Base-by-base conservation (phyloP, 2,329 filamentous ascomycete species). In the Stagonosporopsis tanaceti region DNA sequence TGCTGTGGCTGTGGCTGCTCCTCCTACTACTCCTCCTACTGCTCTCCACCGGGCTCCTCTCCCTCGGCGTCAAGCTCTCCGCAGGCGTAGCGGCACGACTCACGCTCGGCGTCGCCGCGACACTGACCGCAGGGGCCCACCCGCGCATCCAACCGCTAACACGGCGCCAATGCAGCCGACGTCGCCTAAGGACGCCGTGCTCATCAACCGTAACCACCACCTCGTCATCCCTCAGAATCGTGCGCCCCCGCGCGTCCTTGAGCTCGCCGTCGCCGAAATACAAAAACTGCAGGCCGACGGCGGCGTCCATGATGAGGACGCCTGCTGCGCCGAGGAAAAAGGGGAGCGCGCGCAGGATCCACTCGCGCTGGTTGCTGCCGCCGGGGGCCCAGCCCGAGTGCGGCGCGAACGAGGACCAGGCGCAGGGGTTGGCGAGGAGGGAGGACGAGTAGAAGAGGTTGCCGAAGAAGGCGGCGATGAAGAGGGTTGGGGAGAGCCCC, bases 321-420 rank as follows among this genome's bases (percentile, higher is more conserved):
- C 87, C 87, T 2, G 86, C 85, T 6, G 87, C 87, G 6, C 87
- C 87, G 0, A 89, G 79, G 71, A 87, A 89, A 72, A 90, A 90
- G 0, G 87, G 87, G 12, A 82, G 73, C 1, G 86, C 84, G 8
- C 82, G 81, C 2, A 79, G 72, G 8, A 88, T 78, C 87, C 87
- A 90, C 46, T 82, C 80, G 8, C 61, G 61, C 2, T 85, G 79
- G 17, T 82, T 75, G 62, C 81, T 87, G 3, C 87, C 87, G 9
- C 82, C 76, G 1, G 73, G 65, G 9, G 82, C 85, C 86, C 87
- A 89, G 53, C 85, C 85, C 7, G 80, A 78, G 22, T 86, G 85
- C 0, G 70, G 76, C 0, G 78, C 77, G 51, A 83, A 85, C 62
- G 85, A 79, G 46, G 72, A 73, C 87, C 87, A 89, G 7, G 84